Conservation (phyloP, 176 grass and related monocot genomes). For the Aegilops speltoides region DNA sequence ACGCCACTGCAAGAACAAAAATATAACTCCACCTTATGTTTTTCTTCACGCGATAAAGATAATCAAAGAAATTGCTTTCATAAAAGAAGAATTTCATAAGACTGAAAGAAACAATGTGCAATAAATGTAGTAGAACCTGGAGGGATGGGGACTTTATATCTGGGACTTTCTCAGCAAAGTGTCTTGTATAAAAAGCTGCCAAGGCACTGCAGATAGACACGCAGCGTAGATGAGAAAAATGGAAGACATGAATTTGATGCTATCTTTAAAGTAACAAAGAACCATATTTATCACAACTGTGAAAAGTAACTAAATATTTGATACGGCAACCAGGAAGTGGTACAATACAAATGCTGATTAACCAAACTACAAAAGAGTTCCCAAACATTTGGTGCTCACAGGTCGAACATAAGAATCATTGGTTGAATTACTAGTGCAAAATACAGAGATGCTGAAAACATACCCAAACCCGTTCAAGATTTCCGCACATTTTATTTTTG, state of each 20-base stretch:
- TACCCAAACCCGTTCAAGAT: not conserved
- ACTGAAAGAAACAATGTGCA: constrained; percentile 28
- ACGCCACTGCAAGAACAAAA: not conserved
- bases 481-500: not conserved
- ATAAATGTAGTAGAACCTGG: constrained; percentile 62
- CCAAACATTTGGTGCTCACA: not conserved
- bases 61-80: not conserved
- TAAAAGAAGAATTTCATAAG: not conserved
- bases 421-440: constrained; percentile 1
- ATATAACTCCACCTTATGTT: not conserved
- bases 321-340: not conserved
- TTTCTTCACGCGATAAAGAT: constrained; percentile 8
- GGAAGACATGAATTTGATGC: constrained; percentile 1
- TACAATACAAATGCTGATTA: constrained; percentile 8
- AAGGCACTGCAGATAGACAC: constrained; percentile 69
- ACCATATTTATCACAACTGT: not conserved
- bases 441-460: not conserved
- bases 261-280: constrained; percentile 17
- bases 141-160: constrained; percentile 90
- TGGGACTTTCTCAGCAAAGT: constrained; percentile 90
- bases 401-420: constrained; percentile 1
- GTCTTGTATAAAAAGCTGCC: constrained; percentile 98
- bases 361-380: not conserved
- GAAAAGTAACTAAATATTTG: constrained; percentile 1
- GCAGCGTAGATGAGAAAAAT: not conserved